These are phyloP conservation scores for Ramicandelaber brevisporus DNA, from an alignment of 192 early-diverging fungal species.

Conservation along the genomic window DNA sequence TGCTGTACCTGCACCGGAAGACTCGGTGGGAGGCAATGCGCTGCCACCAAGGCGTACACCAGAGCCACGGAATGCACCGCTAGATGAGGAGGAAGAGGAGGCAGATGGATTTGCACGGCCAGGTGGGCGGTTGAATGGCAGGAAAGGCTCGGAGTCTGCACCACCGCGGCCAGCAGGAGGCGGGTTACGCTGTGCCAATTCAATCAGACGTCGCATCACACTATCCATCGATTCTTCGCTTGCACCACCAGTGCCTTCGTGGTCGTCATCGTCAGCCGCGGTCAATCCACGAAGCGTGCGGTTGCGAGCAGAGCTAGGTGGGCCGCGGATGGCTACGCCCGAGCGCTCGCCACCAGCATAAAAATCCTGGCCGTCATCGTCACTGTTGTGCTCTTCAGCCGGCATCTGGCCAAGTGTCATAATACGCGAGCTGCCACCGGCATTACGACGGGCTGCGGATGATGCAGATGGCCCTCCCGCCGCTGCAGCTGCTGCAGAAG, in stretches of 20 bases:
- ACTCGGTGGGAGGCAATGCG: too few species aligned
- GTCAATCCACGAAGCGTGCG: too few species aligned
- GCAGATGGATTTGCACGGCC: conserved; percentile 7
- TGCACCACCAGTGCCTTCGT: conserved; percentile 8
- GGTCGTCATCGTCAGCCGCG: conserved; percentile 3
- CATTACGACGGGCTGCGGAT: conserved; percentile 14
- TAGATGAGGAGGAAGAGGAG: neutral
- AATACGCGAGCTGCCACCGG: conserved; percentile 14
- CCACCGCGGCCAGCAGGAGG: conserved; percentile 7
- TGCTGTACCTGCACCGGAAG: conserved; percentile 1
- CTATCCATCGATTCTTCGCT: conserved; percentile 14
- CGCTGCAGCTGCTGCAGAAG: conserved; percentile 1
- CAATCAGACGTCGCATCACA: conserved; percentile 13
- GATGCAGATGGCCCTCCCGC: conserved; percentile 5
- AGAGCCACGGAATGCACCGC: neutral
- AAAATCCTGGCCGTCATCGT: conserved; percentile 17
- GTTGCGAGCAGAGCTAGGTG: too few species aligned
- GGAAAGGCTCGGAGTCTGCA: too few species aligned
- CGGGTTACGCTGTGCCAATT: conserved; percentile 4
- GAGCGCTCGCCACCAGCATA: conserved; percentile 91
- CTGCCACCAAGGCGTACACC: too few species aligned
- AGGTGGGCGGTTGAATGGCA: too few species aligned
- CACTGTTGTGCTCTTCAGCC: conserved; percentile 3
- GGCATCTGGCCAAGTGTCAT: conserved; percentile 14
- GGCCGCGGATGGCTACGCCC: conserved; percentile 24